A percentile compares a stretch with the other conserved stretches of the same genome.
Evolutionary conservation across 441 rosid species (phyloP).

Genomic region (Euphorbia celastroides): DNA sequence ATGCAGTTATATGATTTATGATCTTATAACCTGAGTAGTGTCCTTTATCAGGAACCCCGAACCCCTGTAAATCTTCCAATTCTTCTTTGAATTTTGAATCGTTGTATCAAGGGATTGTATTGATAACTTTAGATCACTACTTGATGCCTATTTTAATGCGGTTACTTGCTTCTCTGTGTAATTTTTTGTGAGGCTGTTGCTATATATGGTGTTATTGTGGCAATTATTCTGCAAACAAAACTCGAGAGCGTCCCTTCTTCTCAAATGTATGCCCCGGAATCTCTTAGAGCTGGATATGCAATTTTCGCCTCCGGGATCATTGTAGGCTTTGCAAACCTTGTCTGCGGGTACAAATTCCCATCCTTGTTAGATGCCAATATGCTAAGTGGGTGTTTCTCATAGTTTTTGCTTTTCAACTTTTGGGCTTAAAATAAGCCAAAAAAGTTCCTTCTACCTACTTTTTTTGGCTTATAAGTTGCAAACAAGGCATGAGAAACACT

Average conservation of each 20-base stretch:
- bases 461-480: too few species aligned
- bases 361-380: conserved; percentile 13
- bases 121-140: conserved; percentile 4
- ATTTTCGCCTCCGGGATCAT: conserved; percentile 97
- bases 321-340: conserved; percentile 97
- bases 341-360: conserved; percentile 70
- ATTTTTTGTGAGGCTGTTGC: conserved; percentile 99
- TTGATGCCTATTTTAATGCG: conserved; percentile 11
- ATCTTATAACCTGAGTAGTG: neutral
- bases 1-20: neutral
- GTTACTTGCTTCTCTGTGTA: conserved; percentile 48
- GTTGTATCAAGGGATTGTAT: neutral
- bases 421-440: too few species aligned
- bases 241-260: conserved; percentile 81
- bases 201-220: conserved; percentile 94
- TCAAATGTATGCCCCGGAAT: conserved; percentile 62
- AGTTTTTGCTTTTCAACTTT: too few species aligned
- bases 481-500: too few species aligned
- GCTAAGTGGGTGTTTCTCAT: too few species aligned
- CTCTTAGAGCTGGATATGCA: conserved; percentile 96
- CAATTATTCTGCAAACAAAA: conserved; percentile 92
- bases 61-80: neutral
- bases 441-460: too few species aligned
- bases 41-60: neutral
- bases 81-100: neutral